These are phyloP conservation scores for Pulveroboletus ravenelii DNA, from an alignment of 768 basidiomycete species.

Conservation along the genomic window DNA sequence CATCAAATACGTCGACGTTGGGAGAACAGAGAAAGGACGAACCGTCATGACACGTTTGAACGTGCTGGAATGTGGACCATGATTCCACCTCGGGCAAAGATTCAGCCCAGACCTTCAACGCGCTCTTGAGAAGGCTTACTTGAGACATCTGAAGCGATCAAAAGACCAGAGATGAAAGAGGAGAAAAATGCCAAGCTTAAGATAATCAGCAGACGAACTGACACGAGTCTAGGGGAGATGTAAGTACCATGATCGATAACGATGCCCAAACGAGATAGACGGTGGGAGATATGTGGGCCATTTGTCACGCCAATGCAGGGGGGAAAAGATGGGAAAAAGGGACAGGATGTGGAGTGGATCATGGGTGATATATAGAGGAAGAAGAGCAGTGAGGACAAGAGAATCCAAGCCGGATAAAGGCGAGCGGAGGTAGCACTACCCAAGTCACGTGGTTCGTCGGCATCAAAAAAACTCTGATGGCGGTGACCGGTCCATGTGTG, in stretches of 20 bases:
- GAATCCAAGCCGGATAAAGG: not conserved
- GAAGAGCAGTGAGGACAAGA: not conserved
- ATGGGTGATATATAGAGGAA: not conserved
- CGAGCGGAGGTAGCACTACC: not conserved
- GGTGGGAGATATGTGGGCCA: conserved; percentile 62
- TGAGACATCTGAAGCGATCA: conserved; percentile 72
- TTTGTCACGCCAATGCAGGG: conserved; percentile 21
- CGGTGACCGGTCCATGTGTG: too few species aligned
- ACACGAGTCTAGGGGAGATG: not conserved
- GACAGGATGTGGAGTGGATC: not conserved
- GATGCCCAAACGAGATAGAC: conserved; percentile 62
- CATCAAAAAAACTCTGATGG: too few species aligned
- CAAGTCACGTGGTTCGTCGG: not conserved
- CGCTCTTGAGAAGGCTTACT: conserved; percentile 32
- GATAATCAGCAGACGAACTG: not conserved
- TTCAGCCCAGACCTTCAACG: not conserved
- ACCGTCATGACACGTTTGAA: conserved; percentile 88
- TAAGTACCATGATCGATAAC: conserved; percentile 43
- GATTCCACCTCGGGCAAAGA: conserved; percentile 52
- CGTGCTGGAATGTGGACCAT: conserved; percentile 59
- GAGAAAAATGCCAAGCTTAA: conserved; percentile 57
- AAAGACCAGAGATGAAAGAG: conserved; percentile 76
- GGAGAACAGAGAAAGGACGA: conserved; percentile 15
- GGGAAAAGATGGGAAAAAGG: too few species aligned
- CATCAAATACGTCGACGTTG: not conserved